Base-by-base conservation (phyloP, 495 filamentous ascomycete genomes). In the Penicillium turbatum region DNA sequence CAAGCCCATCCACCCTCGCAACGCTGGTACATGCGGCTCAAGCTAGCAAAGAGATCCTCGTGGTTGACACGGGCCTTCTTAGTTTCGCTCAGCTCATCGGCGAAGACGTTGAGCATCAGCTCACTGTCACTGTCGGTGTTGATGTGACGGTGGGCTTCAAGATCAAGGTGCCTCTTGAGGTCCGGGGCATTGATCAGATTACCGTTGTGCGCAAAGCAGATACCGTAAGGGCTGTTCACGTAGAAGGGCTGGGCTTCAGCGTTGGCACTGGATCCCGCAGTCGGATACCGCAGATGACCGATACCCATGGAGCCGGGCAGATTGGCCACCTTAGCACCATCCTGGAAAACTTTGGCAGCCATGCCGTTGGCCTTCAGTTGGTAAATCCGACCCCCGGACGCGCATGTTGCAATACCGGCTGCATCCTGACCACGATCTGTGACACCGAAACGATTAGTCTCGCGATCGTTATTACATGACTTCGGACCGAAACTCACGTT, bases 121-220 rank as follows among this genome's bases (percentile, higher is more conserved):
- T 98, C 93, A 61, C 87, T 91, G 68, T 98, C 93, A 50, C 86
- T 91, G 54, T 97, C 91, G 24, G 93, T 96, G 73, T 98, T 98
- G 72, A 97, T 92, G 67, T 97, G 93, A 59, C 93, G 80, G 70
- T 95, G 92, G 5, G 89, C 93, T 55, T 92, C 89, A 57, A 86
- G 74, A 61, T 98, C 93, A 35, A 98, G 81, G 64, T 85, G 91
- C 52, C 73, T 69, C 63, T 84, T 86, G 37, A 98, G 76, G 39
- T 87, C 85, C 3, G 80, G 78, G n/a, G 90, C 87, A 66, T 98
- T 97, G 75, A 97, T 92, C 38, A 97, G 78, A 69, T 97, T 98
- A 30, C 93, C 93, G 63, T 97, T 97, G 71, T 89, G 81, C 11
- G 79, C 79, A 59, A 85, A 74, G 61, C 70, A 80, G 55, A 86